Evolutionary conservation across 805 yeast species (phyloP).

Genomic region (Ogataea naganishii): DNA sequence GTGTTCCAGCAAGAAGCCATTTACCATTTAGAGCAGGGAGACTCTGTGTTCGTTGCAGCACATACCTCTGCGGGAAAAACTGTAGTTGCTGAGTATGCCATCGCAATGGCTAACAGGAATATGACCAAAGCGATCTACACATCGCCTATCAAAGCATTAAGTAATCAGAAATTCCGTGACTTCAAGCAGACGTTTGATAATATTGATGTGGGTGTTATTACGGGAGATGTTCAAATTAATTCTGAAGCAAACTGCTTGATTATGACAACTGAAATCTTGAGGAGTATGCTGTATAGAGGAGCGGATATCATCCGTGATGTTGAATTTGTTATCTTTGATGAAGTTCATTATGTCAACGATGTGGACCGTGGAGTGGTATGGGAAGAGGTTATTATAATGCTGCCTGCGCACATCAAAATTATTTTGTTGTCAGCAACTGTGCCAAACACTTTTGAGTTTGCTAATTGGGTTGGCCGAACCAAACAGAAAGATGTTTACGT

Average conservation of each 20-base stretch:
- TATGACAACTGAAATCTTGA: conserved; percentile 94
- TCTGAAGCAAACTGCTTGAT: conserved; percentile 94
- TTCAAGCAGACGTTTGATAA: conserved; percentile 73
- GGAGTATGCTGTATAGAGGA: conserved; percentile 94
- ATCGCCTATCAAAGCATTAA: conserved; percentile 87
- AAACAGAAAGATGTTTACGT: conserved; percentile 94
- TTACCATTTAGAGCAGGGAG: conserved; percentile 94
- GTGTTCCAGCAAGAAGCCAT: conserved; percentile 96
- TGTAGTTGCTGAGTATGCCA: conserved; percentile 96
- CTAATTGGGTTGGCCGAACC: conserved; percentile 97
- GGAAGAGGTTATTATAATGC: conserved; percentile 98
- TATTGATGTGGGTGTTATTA: conserved; percentile 84
- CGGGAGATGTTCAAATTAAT: conserved; percentile 97
- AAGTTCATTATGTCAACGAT: conserved; percentile 96
- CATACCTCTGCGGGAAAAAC: conserved; percentile 99
- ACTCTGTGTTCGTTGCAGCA: conserved; percentile 97
- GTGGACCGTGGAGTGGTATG: conserved; percentile 97
- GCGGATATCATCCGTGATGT: conserved; percentile 95
- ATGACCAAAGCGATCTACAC: conserved; percentile 97
- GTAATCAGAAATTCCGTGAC: conserved; percentile 86
- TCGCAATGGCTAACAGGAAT: conserved; percentile 90
- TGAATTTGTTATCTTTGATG: conserved; percentile 95
- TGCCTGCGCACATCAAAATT: conserved; percentile 92
- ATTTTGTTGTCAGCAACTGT: conserved; percentile 93
- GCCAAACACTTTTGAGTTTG: conserved; percentile 97